Base-by-base conservation (phyloP, 306 rosid species). In the Lupinus albus region DNA sequence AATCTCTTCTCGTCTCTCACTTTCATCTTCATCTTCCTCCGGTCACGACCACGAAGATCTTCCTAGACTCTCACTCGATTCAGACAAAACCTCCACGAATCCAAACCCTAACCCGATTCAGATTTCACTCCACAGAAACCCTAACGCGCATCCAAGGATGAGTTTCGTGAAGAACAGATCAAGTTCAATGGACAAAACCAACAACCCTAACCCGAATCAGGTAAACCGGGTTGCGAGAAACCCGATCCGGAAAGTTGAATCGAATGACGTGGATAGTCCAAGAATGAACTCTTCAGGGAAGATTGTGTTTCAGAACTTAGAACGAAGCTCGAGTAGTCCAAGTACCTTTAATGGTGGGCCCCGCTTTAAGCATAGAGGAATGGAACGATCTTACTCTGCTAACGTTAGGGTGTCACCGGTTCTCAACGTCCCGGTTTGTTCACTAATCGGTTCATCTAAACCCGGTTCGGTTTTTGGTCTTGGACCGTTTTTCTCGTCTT, bases 261-360 rank as follows among this genome's bases (percentile, higher is more conserved):
- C 82, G 0, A 13, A 66, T 11, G 68, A 77, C 15, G 79, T 65
- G 3, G 99, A 94, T 49, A 88, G 96, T 56, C 99, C 99, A 0
- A 76, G 99, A 42, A 84, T 94, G 92, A 94, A 88, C 77, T 90
- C 99, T 0, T 94, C 96, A 0, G 99, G 99, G 2, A 94, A 94
- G 64, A 88, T 94, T 38, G 95, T 94, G 11, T 94, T 94, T 59
- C 96, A 90, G 57, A 94, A 93, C 79, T 61, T 94, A 39, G 99
- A 94, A 39, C 72, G 99, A 28, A 94, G 99, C 83, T 94, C 99
- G 7, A 94, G 99, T 61, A 88, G 96, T 18, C 99, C 99, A 0
- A 87, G 99, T 39, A 88, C 86, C 76, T 94, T 94, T 79, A 88
- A 87, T 36, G 97, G 99, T 21, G 99, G 96, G 7, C 97, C 97